Conservation (phyloP, 208 protist species). For the Leishmania braziliensis region DNA sequence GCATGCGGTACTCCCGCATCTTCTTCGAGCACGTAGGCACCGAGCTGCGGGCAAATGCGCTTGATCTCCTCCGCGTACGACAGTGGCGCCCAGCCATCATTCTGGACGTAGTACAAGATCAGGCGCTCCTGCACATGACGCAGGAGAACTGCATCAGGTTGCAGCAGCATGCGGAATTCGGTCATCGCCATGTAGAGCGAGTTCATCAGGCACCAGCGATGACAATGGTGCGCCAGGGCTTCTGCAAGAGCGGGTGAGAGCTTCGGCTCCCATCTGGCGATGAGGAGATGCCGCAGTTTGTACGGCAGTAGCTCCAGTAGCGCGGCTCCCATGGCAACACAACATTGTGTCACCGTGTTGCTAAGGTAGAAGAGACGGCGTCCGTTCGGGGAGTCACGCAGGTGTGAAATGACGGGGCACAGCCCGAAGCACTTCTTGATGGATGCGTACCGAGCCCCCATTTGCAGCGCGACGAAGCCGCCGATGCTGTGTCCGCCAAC, state of each 20-base stretch:
- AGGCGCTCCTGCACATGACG: conserved; percentile 45
- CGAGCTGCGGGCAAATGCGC: conserved; percentile 36
- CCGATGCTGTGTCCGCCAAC: conserved; percentile 84
- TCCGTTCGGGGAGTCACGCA: conserved; percentile 67
- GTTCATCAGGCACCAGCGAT: conserved; percentile 39
- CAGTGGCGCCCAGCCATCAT: conserved; percentile 66
- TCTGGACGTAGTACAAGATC: conserved; percentile 71
- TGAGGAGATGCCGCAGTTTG: conserved; percentile 17
- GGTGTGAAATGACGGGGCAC: conserved; percentile 64
- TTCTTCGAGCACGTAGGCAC: conserved; percentile 51
- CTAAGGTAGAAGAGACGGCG: conserved; percentile 33
- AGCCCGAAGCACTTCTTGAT: conserved; percentile 71
- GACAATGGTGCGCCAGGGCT: conserved; percentile 32
- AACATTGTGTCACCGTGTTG: conserved; percentile 37
- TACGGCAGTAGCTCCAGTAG: conserved; percentile 38
- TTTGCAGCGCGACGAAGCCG: conserved; percentile 68
- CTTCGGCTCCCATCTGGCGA: conserved; percentile 26
- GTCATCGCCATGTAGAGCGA: conserved; percentile 54
- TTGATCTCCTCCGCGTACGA: conserved; percentile 45
- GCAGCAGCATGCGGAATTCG: conserved; percentile 58
- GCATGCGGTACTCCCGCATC: conserved; percentile 54
- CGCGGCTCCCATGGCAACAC: conserved; percentile 30
- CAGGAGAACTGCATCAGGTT: conserved; percentile 54
- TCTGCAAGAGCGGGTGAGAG: conserved; percentile 21
- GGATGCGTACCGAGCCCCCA: conserved; percentile 44